Base-by-base conservation (phyloP, 129 eudicot genomes). In the Flaveria brownii region DNA sequence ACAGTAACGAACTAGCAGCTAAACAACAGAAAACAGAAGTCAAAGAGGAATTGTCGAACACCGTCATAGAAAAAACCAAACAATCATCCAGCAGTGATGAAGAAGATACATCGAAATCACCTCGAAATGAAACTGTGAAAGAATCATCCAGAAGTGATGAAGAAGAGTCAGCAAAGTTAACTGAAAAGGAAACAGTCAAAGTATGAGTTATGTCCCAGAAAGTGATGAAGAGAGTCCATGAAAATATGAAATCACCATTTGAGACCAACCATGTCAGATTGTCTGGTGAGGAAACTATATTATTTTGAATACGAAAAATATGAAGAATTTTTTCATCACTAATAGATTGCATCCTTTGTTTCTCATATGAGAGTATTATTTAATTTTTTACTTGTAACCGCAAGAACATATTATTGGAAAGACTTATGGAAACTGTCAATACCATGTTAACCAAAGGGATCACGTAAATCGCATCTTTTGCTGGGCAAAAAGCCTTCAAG, bases 21-120 rank as follows among this genome's bases (percentile, higher is more conserved):
- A 80, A 41, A 66, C 55, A 68, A 63, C 77, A 71, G 68, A 26
- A 1, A 39, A 51, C 22, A 15, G 65, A 51, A 23, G 72, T 10
- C 23, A 17, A 66, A 56, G 74, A 66, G 33, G 43, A 79, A 50
- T 13, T 61, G 14, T 52, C 63, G 3, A 42, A 47, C 23, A 30
- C 11, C n/a, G 13, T 14, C 12, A 41, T 17, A 36, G 71, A 49
- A 72, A 75, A 72, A 42, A 63, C 14, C 61, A 49, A 43, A 23
- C 61, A 47, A 30, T 45, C 42, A 8, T 26, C 20, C 26, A 50
- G 23, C 36, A 71, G 75, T 28, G 62, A n/a, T 39, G 56, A 57
- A 73, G 55, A 73, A 56, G 77, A 57, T 43, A 6, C 20, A 5
- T 20, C 45, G 26, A 73, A 20, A 73, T 22, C 69, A 59, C 26